These are phyloP conservation scores for Pontederia crassipes DNA, from an alignment of 176 grass and related monocot genomes.

Conservation along the genomic window DNA sequence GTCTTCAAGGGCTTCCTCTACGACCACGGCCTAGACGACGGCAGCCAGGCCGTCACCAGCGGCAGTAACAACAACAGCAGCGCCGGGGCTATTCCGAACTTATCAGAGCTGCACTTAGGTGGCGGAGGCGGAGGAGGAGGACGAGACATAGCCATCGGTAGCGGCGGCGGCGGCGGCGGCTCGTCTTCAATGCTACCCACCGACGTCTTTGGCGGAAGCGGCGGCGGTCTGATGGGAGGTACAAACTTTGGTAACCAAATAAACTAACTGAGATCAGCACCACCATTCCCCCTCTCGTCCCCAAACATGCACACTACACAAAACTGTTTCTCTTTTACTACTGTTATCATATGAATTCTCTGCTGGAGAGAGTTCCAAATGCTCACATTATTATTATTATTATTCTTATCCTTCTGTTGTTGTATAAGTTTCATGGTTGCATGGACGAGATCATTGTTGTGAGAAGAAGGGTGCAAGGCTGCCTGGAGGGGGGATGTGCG, in stretches of 20 bases:
- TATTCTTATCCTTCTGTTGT: too few relatives aligned
- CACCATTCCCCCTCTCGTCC: not conserved
- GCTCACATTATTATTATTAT: too few relatives aligned
- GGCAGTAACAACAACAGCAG: constrained; percentile 21
- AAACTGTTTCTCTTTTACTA: too few relatives aligned
- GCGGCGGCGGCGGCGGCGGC: constrained; percentile 5
- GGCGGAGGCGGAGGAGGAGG: not conserved
- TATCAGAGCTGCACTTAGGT: constrained; percentile 85
- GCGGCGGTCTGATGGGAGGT: not conserved
- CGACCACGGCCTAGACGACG: constrained; percentile 68
- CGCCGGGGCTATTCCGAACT: constrained; percentile 38
- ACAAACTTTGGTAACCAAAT: constrained; percentile 11
- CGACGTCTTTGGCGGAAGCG: constrained; percentile 33
- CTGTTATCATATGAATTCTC: too few relatives aligned
- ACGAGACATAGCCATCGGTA: not conserved
- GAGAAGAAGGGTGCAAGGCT: not conserved
- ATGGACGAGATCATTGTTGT: not conserved
- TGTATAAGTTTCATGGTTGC: too few relatives aligned
- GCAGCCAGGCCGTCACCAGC: not conserved
- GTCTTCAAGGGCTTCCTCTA: constrained; percentile 92
- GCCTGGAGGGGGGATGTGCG: too few relatives aligned
- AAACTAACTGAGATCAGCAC: not conserved
- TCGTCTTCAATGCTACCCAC: constrained; percentile 27
- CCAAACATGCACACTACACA: not conserved
- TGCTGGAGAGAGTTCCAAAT: too few relatives aligned